Conservation (phyloP, 2,329 filamentous ascomycete species). For the Epichloe sibirici region DNA sequence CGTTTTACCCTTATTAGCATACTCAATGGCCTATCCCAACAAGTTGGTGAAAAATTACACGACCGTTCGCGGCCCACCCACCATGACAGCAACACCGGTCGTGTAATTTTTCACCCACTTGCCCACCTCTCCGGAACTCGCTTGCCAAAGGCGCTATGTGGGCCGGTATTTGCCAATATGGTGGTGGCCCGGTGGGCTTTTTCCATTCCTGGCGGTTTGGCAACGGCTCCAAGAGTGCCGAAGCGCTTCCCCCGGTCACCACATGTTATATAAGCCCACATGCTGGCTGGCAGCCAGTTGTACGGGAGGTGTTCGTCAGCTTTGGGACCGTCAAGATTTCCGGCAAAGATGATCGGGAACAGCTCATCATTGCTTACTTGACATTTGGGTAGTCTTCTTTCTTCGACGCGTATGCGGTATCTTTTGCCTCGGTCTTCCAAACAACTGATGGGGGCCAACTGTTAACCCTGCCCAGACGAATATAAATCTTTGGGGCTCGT, state of each 20-base stretch:
- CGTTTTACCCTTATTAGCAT: background rate
- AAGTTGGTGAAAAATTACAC: too few species aligned
- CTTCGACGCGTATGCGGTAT: background rate
- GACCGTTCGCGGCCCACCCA: background rate
- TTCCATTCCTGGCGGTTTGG: background rate
- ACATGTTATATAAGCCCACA: background rate
- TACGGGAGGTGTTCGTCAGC: background rate
- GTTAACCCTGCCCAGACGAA: background rate
- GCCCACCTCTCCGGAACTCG: conserved; percentile 1
- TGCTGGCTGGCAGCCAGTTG: background rate
- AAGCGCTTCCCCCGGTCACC: background rate
- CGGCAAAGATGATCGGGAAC: background rate
- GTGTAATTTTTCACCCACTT: too few species aligned
- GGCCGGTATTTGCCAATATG: background rate
- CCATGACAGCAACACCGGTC: too few species aligned
- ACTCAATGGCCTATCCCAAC: background rate
- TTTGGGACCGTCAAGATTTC: background rate
- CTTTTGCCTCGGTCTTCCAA: background rate
- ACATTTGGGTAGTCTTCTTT: background rate
- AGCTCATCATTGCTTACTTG: background rate
- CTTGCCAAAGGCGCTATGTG: conserved; percentile 4
- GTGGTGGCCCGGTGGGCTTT: background rate
- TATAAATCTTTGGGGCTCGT: background rate
- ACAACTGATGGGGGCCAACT: background rate
- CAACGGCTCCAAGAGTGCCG: background rate